These are phyloP conservation scores for Pulveroboletus sp. DNA, from an alignment of 768 basidiomycete genomes.

Conservation along the genomic window DNA sequence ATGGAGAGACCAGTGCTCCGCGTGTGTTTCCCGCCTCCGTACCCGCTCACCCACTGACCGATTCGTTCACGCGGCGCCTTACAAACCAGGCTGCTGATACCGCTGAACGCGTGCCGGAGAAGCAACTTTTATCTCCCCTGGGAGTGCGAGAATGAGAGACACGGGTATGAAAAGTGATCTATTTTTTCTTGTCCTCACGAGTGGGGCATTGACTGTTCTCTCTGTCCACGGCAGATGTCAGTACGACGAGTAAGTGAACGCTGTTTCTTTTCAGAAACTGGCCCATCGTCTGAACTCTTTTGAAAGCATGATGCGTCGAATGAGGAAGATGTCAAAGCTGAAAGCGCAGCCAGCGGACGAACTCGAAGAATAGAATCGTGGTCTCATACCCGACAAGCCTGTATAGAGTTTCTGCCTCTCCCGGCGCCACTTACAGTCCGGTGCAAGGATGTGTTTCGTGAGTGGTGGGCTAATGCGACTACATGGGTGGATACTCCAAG, in stretches of 20 bases:
- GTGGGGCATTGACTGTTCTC: slow-evolving; percentile 2
- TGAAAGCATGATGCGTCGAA: slow-evolving; percentile 76
- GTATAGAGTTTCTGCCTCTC: slow-evolving; percentile 7
- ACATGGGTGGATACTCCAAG: slow-evolving; percentile 6
- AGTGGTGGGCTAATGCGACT: slow-evolving; percentile 16
- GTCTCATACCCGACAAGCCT: slow-evolving; percentile 12
- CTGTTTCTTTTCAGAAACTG: neutral
- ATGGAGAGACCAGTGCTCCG: slow-evolving; percentile 89
- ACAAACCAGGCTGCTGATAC: slow-evolving; percentile 66
- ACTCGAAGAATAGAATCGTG: slow-evolving; percentile 27
- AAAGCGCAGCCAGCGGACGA: slow-evolving; percentile 47
- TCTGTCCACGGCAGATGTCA: slow-evolving; percentile 60
- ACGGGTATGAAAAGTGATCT: slow-evolving; percentile 77
- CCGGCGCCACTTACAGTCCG: neutral
- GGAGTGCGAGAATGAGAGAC: slow-evolving; percentile 88
- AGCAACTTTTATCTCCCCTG: slow-evolving; percentile 79
- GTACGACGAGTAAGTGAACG: slow-evolving; percentile 78
- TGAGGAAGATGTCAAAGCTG: slow-evolving; percentile 77
- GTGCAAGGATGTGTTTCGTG: slow-evolving; percentile 2
- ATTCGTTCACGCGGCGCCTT: no score
- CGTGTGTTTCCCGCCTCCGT: slow-evolving; percentile 48
- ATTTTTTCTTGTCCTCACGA: neutral
- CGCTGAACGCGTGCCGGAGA: slow-evolving; percentile 82
- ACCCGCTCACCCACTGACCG: neutral
- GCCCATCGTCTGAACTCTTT: neutral